Base-by-base conservation (phyloP, 352 stramenopile genomes). In the Hyaloperonospora brassicae region DNA sequence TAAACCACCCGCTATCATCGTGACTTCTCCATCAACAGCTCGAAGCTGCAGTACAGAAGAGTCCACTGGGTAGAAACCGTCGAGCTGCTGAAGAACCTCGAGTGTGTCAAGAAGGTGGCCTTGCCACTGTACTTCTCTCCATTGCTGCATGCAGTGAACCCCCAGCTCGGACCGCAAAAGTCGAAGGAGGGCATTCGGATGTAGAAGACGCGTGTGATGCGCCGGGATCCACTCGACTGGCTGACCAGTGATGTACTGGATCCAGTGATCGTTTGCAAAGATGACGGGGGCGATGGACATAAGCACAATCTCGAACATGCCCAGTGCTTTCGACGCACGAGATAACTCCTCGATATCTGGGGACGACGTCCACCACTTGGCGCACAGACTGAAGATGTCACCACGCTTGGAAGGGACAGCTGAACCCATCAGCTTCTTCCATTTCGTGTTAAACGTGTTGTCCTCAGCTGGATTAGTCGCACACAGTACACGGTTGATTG, bases 251-350 rank as follows among this genome's bases (percentile, higher is more conserved):
- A 50, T 2, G 14, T 50, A 50, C 14, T 40, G 27, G 27, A 50
- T 50, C 25, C 44, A 38, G 14, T 50, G 44, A 25, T 40, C 25
- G 21, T 50, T 40, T 1, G 12, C 7, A 24, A 50, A 50, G 2
- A 50, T 24, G 0, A 6, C 38, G 1, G 25, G 27, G 8, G 25
- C 14, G 6, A 27, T 27, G 7, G 44, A 38, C n/a, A 50, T 40
- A 13, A 50, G 44, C 2, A 25, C 14, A 9, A 50, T 10, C 44
- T 50, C 44, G 13, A 50, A 41, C 25, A 50, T 23, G 27, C 44
- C 27, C 7, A 50, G 23, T 2, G 14, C 44, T 17, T 50, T 50
- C 2, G 27, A 30, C 2, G 44, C 14, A 2, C 44, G 24, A 30
- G 44, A 50, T 5, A 50, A 14, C 6, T 50, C 27, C 27, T 11